A percentile compares a stretch with the other conserved stretches of the same genome.
phyloP scores from a whole-genome alignment of 225 moss, liverwort and hornwort genomes.

The Bryoerythrophyllum caledonicum region DNA sequence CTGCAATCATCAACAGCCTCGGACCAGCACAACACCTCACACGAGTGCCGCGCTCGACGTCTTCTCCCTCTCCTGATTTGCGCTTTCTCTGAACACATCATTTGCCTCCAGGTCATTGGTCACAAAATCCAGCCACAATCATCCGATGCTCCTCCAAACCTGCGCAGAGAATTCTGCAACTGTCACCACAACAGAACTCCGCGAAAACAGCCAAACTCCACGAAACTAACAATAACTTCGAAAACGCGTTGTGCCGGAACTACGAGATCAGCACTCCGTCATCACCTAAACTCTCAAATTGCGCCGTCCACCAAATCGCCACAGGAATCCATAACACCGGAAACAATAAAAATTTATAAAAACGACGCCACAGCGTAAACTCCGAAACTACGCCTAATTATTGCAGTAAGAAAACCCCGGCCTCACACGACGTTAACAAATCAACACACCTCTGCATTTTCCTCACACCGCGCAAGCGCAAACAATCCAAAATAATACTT shows the following conservation, averaged over 20 bases:
- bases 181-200: slow-evolving; percentile 13
- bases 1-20: slow-evolving; percentile 17
- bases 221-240: not conserved
- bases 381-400: not conserved
- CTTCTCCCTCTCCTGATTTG: slow-evolving; percentile 23
- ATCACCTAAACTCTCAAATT: slow-evolving; percentile 2
- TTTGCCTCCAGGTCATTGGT: slow-evolving; percentile 26
- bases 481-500: not conserved
- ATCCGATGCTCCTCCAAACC: slow-evolving; percentile 5
- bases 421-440: not conserved
- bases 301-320: not conserved
- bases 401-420: not conserved
- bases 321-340: not conserved
- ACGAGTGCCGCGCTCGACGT: slow-evolving; percentile 22
- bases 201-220: slow-evolving; percentile 10
- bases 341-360: not conserved
- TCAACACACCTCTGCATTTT: not conserved
- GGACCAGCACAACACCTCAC: slow-evolving; percentile 23
- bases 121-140: slow-evolving; percentile 18
- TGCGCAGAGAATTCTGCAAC: slow-evolving; percentile 16
- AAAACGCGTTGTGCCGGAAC: not conserved
- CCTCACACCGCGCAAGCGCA: not conserved
- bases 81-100: slow-evolving; percentile 24
- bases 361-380: not conserved
- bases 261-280: not conserved